Base-by-base conservation (phyloP, 441 rosid species). In the Gossypium gossypioides region DNA sequence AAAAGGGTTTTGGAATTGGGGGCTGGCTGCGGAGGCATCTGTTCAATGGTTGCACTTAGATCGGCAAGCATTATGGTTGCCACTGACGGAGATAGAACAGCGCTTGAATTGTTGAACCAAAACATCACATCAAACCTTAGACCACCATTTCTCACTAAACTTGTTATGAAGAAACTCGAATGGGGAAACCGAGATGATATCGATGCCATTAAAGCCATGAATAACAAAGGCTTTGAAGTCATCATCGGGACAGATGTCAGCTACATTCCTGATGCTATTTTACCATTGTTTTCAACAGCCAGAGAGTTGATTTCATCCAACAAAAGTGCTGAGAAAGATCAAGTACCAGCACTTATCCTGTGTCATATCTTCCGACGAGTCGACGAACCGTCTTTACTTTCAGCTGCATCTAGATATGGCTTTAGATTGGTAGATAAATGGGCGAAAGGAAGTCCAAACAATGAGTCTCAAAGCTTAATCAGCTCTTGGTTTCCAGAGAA, bases 241-340 rank as follows among this genome's bases (percentile, higher is more conserved):
- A 85, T 57, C 2, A 83, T 91, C 10, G 97, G 97, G 70, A 86
- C 97, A 1, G 98, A 94, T 59, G 91, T 90, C 55, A 88, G 96
- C 1, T 91, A 89, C 70, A 46, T 87, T 72, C 71, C 89, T 56
- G 93, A 87, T 79, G 93, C 96, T 52, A 81, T 88, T 68, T 62
- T 79, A 54, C 92, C 96, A 10, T 81, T 93, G 78, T 93, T 93
- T 77, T 80, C 83, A 44, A 86, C 95, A 13, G 97, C 96, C 42
- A 90, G 80, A 75, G 84, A 89, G 75, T 74, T 94, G 67, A 84
- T 87, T 40, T 79, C 85, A 27, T 71, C 67, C 0, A 68, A 69
- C 29, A 25, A 29, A 62, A 69, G 68, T 64, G 42, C 32, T 50
- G 57, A 44, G 18, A 79, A 74, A 65, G 82, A 70, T 29, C 59